A percentile compares a stretch with the other conserved stretches of the same genome.
Evolutionary conservation across 352 stramenopile genomes (phyloP).

Genomic region (Pythium utonaiense): DNA sequence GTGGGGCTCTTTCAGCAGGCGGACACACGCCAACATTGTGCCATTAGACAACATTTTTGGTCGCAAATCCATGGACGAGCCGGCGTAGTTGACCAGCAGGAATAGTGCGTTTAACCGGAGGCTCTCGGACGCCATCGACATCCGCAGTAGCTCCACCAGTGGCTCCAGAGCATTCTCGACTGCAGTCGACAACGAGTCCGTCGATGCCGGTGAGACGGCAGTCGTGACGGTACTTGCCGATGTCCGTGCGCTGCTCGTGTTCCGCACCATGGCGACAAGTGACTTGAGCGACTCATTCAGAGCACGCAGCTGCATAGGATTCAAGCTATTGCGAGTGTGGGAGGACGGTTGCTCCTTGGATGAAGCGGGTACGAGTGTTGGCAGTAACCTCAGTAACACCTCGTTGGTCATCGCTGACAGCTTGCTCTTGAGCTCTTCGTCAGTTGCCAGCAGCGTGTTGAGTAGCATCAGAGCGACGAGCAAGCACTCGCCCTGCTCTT

Average conservation of each 20-base stretch:
- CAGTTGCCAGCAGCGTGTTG: conserved; percentile 39
- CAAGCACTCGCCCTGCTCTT: conserved; percentile 35
- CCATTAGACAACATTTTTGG: conserved; percentile 38
- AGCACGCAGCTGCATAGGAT: conserved; percentile 12
- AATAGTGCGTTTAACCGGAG: conserved; percentile 57
- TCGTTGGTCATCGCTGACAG: conserved; percentile 60
- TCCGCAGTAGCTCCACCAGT: conserved; percentile 42
- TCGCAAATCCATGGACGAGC: conserved; percentile 35
- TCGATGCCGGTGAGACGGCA: conserved; percentile 5
- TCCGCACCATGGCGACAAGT: conserved; percentile 44
- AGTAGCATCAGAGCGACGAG: conserved; percentile 44
- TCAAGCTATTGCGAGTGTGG: conserved; percentile 1
- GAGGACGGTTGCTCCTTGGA: neutral
- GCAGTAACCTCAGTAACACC: conserved; percentile 47
- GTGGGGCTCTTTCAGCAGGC: conserved; percentile 22
- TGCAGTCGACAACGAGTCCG: conserved; percentile 24
- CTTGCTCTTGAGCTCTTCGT: conserved; percentile 51
- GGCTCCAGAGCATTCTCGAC: conserved; percentile 40
- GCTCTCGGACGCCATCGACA: conserved; percentile 20
- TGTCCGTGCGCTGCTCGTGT: neutral
- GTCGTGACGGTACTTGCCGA: neutral
- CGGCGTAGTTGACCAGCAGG: conserved; percentile 66
- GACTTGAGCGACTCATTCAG: conserved; percentile 47
- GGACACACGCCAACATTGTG: conserved; percentile 37
- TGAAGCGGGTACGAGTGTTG: conserved; percentile 17